These are phyloP conservation scores for Dillenia turbinata DNA, from an alignment of 164 flowering plant genomes.

Conservation along the genomic window DNA sequence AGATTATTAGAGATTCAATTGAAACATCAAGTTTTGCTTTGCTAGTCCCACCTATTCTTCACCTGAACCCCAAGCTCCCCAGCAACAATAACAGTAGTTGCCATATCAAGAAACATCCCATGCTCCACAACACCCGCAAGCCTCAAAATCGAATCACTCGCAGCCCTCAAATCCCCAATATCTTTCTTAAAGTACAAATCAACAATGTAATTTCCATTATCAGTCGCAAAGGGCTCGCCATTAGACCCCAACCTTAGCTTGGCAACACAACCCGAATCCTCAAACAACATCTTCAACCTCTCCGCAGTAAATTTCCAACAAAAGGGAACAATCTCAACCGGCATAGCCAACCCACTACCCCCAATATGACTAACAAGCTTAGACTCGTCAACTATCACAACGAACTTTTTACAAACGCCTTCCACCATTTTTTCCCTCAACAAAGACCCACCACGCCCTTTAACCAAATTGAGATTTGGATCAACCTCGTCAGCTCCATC, in stretches of 20 bases:
- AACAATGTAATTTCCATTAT: conserved; percentile 75
- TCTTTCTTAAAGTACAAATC: conserved; percentile 75
- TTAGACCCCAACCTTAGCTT: conserved; percentile 43
- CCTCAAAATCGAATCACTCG: conserved; percentile 66
- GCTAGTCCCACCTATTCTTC: conserved; percentile 38
- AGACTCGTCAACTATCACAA: conserved; percentile 79
- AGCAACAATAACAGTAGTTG: conserved; percentile 84
- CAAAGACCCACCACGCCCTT: conserved; percentile 90
- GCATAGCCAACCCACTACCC: conserved; percentile 76
- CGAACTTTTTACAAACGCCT: conserved; percentile 53
- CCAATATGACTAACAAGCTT: conserved; percentile 66
- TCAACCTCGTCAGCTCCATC: conserved; percentile 99
- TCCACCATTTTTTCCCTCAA: conserved; percentile 91
- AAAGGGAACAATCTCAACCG: conserved; percentile 79
- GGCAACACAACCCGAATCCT: conserved; percentile 60
- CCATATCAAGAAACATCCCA: conserved; percentile 96
- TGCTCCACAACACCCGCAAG: conserved; percentile 91
- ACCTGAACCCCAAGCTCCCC: conserved; percentile 59
- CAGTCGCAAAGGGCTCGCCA: conserved; percentile 59
- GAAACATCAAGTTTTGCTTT: background rate
- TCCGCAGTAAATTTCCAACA: conserved; percentile 69
- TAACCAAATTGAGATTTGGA: conserved; percentile 66
- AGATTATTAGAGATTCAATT: too few species aligned
- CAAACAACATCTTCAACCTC: conserved; percentile 52
- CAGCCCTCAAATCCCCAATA: conserved; percentile 66